phyloP scores from a whole-genome alignment of 768 basidiomycete genomes.

The Naematelia aurantialba region DNA sequence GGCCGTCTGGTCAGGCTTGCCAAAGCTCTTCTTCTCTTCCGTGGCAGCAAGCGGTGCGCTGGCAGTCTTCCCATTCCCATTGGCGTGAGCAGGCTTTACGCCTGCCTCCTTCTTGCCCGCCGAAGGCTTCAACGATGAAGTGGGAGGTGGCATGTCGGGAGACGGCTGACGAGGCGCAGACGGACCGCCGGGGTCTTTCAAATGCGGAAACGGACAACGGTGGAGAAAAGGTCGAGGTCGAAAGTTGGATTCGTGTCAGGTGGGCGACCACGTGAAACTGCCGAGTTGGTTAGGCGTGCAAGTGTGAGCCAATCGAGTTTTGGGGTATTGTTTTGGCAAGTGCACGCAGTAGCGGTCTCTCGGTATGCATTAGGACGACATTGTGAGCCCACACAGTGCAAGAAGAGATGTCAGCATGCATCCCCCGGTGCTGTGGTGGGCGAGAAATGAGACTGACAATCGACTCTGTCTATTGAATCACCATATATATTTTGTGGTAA shows the following conservation, averaged over 20 bases:
- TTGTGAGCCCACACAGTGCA: too few relatives aligned
- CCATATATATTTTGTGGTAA: background rate
- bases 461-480: background rate
- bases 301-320: too few relatives aligned
- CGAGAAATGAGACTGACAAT: too few relatives aligned
- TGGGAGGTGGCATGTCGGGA: conserved; percentile 44
- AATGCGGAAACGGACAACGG: background rate
- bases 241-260: too few relatives aligned
- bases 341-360: too few relatives aligned
- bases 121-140: conserved; percentile 42
- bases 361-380: too few relatives aligned
- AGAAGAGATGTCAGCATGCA: too few relatives aligned
- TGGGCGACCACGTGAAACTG: too few relatives aligned
- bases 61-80: conserved; percentile 16
- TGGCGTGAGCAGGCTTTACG: background rate
- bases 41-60: conserved; percentile 23
- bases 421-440: too few relatives aligned
- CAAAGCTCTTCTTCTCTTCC: conserved; percentile 22
- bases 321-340: too few relatives aligned
- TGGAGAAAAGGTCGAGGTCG: background rate
- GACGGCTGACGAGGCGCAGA: conserved; percentile 1
- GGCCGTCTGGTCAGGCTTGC: conserved; percentile 77
- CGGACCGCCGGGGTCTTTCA: background rate
- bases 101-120: conserved; percentile 14
- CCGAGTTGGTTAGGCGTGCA: too few relatives aligned